Evolutionary conservation across 1,139 yeast species (phyloP).

Genomic region (Zhuliangozyma blackwelliae): DNA sequence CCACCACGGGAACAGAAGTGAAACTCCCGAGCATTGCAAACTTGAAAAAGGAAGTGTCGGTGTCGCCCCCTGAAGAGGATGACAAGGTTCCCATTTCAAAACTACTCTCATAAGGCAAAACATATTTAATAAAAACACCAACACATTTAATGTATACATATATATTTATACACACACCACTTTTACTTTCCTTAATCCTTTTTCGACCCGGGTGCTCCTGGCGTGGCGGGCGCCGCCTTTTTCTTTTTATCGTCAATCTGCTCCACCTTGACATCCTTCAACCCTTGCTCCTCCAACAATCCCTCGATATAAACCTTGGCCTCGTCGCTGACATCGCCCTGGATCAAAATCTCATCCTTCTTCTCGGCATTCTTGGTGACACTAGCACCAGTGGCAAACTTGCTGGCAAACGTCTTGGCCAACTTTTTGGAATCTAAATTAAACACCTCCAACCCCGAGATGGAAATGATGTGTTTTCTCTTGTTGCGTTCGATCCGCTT

Average conservation of each 20-base stretch:
- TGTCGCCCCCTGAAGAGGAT: slow-evolving; percentile 6
- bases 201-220: too few species aligned
- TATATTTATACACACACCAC: too few species aligned
- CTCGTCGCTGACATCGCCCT: slow-evolving; percentile 94
- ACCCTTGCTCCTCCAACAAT: slow-evolving; percentile 75
- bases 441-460: slow-evolving; percentile 84
- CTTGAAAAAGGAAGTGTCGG: slow-evolving; percentile 5
- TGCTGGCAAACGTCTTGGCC: slow-evolving; percentile 88
- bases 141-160: too few species aligned
- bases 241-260: slow-evolving; percentile 78
- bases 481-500: slow-evolving; percentile 89
- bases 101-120: slow-evolving; percentile 5
- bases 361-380: slow-evolving; percentile 92
- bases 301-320: slow-evolving; percentile 74
- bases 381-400: slow-evolving; percentile 95
- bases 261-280: slow-evolving; percentile 82
- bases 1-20: not conserved
- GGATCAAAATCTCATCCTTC: slow-evolving; percentile 86
- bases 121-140: too few species aligned
- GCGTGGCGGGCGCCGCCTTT: slow-evolving; percentile 60
- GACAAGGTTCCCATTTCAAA: slow-evolving; percentile 13
- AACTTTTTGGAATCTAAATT: slow-evolving; percentile 86
- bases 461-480: slow-evolving; percentile 82
- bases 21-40: slow-evolving; percentile 10
- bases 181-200: too few species aligned